Evolutionary conservation across 2,329 filamentous ascomycete species (phyloP).

Genomic region (Neopestalotiopsis clavispora): DNA sequence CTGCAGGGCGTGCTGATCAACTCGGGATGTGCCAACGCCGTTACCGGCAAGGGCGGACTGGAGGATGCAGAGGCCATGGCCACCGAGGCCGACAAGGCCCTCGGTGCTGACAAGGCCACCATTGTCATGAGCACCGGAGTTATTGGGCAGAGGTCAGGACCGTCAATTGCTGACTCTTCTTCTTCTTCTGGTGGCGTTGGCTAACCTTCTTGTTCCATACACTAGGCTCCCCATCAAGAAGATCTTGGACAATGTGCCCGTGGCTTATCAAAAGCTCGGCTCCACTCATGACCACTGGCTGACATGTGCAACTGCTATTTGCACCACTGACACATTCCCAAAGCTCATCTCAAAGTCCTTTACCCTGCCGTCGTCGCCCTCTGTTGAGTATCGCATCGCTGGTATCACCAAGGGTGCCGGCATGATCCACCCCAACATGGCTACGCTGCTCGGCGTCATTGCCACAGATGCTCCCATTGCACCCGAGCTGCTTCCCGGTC

Average conservation of each 20-base stretch:
- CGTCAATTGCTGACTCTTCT: background rate
- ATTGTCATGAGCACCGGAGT: slow-evolving; percentile 99
- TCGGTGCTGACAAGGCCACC: slow-evolving; percentile 61
- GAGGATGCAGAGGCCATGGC: slow-evolving; percentile 91
- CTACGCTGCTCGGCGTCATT: slow-evolving; percentile 88
- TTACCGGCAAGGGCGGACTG: slow-evolving; percentile 87
- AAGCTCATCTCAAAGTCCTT: slow-evolving; percentile 90
- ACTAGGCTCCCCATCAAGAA: slow-evolving; percentile 85
- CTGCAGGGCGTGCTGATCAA: slow-evolving; percentile 88
- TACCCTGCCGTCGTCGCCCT: slow-evolving; percentile 78
- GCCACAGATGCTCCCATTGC: slow-evolving; percentile 88
- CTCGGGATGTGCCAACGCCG: slow-evolving; percentile 95
- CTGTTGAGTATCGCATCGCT: slow-evolving; percentile 79
- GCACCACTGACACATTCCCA: slow-evolving; percentile 97
- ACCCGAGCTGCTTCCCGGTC: slow-evolving; percentile 66
- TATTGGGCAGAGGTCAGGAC: slow-evolving; percentile 80
- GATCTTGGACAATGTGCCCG: slow-evolving; percentile 82
- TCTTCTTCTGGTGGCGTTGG: background rate
- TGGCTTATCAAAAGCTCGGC: slow-evolving; percentile 73
- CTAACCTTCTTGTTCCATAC: background rate
- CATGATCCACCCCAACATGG: slow-evolving; percentile 99
- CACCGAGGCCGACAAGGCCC: slow-evolving; percentile 70
- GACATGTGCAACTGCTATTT: slow-evolving; percentile 85
- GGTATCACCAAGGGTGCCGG: slow-evolving; percentile 98
- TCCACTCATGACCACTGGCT: slow-evolving; percentile 86